Percentiles rank a stretch among this genome's conserved stretches.
phyloP scores from a whole-genome alignment of 495 filamentous ascomycete species.

The Xylaria venustula region DNA sequence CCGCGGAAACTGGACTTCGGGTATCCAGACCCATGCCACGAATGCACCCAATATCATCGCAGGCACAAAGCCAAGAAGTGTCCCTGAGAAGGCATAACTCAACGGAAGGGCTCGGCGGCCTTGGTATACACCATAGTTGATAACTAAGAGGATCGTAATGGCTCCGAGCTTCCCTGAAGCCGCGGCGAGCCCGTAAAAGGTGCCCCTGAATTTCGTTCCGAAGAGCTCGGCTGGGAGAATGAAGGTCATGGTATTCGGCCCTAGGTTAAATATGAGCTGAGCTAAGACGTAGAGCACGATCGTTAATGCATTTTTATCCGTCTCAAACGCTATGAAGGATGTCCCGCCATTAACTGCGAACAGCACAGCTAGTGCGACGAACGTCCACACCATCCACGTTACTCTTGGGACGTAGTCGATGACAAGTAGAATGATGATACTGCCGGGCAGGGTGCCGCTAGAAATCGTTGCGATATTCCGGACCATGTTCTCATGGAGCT shows the following conservation, averaged over 20 bases:
- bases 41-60: constrained; percentile 33
- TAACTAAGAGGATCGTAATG: constrained; percentile 31
- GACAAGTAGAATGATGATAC: constrained; percentile 32
- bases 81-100: constrained; percentile 21
- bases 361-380: constrained; percentile 35
- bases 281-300: constrained; percentile 57
- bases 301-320: constrained; percentile 42
- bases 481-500: constrained; percentile 30
- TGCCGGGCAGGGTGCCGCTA: constrained; percentile 38
- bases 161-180: constrained; percentile 43
- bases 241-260: constrained; percentile 62
- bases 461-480: constrained; percentile 39
- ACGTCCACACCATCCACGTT: constrained; percentile 37
- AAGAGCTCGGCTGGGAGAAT: constrained; percentile 51
- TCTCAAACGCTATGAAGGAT: constrained; percentile 29
- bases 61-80: constrained; percentile 30
- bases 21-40: constrained; percentile 38
- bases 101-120: constrained; percentile 2
- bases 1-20: constrained; percentile 34
- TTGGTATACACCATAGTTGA: constrained; percentile 17
- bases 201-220: constrained; percentile 38
- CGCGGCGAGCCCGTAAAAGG: constrained; percentile 43
- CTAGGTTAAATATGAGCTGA: constrained; percentile 63
- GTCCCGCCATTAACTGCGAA: constrained; percentile 40
- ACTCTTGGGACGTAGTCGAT: constrained; percentile 40